These are phyloP conservation scores for Chernovozyma aurita DNA, from an alignment of 1,139 yeast species.

Conservation along the genomic window DNA sequence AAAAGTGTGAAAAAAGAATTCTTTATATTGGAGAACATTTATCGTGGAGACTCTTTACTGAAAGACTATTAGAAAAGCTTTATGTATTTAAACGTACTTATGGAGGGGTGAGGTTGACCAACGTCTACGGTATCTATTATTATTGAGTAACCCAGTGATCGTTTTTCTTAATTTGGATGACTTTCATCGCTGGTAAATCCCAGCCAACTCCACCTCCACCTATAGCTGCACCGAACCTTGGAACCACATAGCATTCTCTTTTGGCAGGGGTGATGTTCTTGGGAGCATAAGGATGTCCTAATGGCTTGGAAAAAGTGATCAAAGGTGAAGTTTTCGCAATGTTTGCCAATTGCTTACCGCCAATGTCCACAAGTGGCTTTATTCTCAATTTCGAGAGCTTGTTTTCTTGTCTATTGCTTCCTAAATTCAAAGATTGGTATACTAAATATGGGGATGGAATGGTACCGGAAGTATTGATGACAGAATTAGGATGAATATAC, in stretches of 20 bases:
- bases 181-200: conserved; percentile 86
- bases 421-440: conserved; percentile 56
- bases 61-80: too few species aligned
- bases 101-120: too few species aligned
- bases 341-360: conserved; percentile 71
- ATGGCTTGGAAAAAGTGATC: conserved; percentile 81
- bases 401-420: conserved; percentile 32
- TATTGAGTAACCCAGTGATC: conserved; percentile 57
- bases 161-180: conserved; percentile 56
- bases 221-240: conserved; percentile 79
- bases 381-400: conserved; percentile 53
- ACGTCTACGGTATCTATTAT: too few species aligned
- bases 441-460: conserved; percentile 75
- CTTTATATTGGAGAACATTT: too few species aligned
- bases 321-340: conserved; percentile 71
- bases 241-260: conserved; percentile 86
- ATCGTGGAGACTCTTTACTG: too few species aligned
- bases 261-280: conserved; percentile 57
- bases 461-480: conserved; percentile 50
- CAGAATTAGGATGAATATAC: conserved; percentile 76
- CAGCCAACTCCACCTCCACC: conserved; percentile 88
- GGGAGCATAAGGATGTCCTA: conserved; percentile 88
- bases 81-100: too few species aligned
- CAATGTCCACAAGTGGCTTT: conserved; percentile 71
- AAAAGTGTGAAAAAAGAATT: too few species aligned